Conservation (phyloP, 225 moss, liverwort and hornwort species). For the Pseudisothecium myosuroides region DNA sequence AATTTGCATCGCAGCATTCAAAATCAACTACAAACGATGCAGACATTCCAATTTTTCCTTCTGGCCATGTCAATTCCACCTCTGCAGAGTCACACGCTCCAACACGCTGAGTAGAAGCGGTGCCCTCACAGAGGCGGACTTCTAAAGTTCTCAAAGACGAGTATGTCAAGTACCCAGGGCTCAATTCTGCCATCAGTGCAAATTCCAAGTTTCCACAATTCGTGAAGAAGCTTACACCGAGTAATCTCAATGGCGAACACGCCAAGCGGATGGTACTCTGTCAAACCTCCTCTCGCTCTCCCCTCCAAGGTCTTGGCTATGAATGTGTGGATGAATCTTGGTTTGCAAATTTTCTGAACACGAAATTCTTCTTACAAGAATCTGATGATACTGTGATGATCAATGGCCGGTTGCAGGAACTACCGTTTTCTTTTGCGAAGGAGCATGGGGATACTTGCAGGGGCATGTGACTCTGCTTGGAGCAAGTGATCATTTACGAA, state of each 20-base stretch:
- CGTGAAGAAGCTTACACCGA: not conserved
- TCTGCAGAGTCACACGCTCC: not conserved
- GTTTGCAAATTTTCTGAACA: too few species aligned
- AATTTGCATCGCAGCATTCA: not conserved
- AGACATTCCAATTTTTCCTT: not conserved
- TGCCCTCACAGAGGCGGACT: not conserved
- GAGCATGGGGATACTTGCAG: slow-evolving; percentile 2
- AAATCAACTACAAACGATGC: not conserved
- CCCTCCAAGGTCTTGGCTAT: not conserved
- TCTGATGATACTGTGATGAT: not conserved
- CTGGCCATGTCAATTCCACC: not conserved
- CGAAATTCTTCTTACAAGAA: not conserved
- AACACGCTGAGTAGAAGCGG: not conserved
- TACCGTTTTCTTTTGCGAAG: not conserved
- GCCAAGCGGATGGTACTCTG: not conserved
- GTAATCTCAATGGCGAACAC: not conserved
- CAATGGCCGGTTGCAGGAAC: slow-evolving; percentile 4
- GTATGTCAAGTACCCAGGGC: not conserved
- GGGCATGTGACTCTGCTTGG: too few species aligned
- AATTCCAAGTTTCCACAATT: not conserved
- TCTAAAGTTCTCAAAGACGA: not conserved
- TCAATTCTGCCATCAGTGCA: not conserved
- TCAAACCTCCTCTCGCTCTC: not conserved
- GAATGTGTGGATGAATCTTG: not conserved
- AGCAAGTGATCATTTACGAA: too few species aligned